A percentile compares a stretch with the other conserved stretches of the same genome.
Conservation (phyloP, 768 basidiomycete genomes). For the Mrakia frigida region DNA sequence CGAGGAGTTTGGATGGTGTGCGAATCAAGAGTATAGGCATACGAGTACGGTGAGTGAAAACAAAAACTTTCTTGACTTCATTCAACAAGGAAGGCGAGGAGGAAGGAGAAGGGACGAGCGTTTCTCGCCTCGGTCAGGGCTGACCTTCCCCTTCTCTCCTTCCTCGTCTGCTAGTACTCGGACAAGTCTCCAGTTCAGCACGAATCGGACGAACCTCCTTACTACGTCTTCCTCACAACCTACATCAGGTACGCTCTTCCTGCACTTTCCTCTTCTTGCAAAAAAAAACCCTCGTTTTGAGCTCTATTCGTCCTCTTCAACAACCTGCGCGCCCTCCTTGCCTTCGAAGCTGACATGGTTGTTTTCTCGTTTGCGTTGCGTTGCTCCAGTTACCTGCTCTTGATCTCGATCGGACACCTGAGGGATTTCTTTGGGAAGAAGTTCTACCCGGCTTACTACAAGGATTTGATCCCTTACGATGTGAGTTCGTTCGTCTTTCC, state of each 20-base stretch:
- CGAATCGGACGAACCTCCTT: slow-evolving; percentile 75
- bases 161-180: slow-evolving; percentile 38
- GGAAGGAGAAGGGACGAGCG: background rate
- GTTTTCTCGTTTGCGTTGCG: background rate
- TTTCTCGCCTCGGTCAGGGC: slow-evolving; percentile 27
- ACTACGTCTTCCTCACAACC: slow-evolving; percentile 84
- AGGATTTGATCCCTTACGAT: slow-evolving; percentile 73
- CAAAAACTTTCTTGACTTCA: slow-evolving; percentile 45
- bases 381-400: slow-evolving; percentile 67
- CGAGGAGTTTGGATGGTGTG: slow-evolving; percentile 88
- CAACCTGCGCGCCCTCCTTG: background rate
- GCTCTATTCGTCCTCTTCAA: too few relatives aligned
- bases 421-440: slow-evolving; percentile 93
- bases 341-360: background rate
- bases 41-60: slow-evolving; percentile 60
- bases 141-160: slow-evolving; percentile 31
- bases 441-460: slow-evolving; percentile 62
- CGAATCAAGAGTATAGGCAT: slow-evolving; percentile 66
- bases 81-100: background rate
- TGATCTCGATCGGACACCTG: slow-evolving; percentile 85
- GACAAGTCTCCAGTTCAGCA: slow-evolving; percentile 41
- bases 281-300: too few relatives aligned
- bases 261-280: background rate
- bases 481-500: slow-evolving; percentile 54
- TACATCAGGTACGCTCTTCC: slow-evolving; percentile 58